A percentile compares a stretch with the other conserved stretches of the same genome.
Conservation (phyloP, 2,329 filamentous ascomycete genomes). For the Tolypocladium pustulatum region DNA sequence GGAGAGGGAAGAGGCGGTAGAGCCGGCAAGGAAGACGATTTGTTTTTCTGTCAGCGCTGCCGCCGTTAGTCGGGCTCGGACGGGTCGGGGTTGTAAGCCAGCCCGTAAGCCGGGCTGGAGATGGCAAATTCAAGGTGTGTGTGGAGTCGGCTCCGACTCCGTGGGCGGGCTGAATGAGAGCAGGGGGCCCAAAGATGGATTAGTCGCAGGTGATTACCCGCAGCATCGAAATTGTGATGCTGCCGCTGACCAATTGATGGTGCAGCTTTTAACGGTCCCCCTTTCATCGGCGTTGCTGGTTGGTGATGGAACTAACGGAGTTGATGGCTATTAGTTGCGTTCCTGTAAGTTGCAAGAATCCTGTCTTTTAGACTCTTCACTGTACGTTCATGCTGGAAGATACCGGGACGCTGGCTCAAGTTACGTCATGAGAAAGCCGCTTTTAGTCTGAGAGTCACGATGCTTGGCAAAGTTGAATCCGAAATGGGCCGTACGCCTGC, state of each 20-base stretch:
- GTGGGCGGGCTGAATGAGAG: not conserved
- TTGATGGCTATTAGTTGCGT: too few species aligned
- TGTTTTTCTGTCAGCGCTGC: not conserved
- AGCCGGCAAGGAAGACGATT: not conserved
- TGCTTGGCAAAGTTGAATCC: too few species aligned
- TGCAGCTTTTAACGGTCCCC: not conserved
- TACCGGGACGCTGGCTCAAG: not conserved
- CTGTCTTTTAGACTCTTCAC: too few species aligned
- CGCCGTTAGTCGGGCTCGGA: not conserved
- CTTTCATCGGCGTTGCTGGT: not conserved
- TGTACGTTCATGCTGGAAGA: too few species aligned
- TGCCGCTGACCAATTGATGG: not conserved
- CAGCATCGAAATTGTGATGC: not conserved
- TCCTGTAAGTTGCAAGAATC: too few species aligned
- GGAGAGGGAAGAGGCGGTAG: not conserved
- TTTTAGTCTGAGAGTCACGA: too few species aligned
- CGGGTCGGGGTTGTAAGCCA: not conserved
- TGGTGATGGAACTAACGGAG: not conserved
- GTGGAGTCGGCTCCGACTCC: not conserved
- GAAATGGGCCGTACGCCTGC: not conserved
- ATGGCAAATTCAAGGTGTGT: not conserved
- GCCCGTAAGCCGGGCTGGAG: not conserved
- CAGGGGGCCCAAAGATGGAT: not conserved
- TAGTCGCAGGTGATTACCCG: not conserved
- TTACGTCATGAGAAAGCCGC: too few species aligned